phyloP scores from a whole-genome alignment of 768 basidiomycete species.

The Multifurca ochricompacta region DNA sequence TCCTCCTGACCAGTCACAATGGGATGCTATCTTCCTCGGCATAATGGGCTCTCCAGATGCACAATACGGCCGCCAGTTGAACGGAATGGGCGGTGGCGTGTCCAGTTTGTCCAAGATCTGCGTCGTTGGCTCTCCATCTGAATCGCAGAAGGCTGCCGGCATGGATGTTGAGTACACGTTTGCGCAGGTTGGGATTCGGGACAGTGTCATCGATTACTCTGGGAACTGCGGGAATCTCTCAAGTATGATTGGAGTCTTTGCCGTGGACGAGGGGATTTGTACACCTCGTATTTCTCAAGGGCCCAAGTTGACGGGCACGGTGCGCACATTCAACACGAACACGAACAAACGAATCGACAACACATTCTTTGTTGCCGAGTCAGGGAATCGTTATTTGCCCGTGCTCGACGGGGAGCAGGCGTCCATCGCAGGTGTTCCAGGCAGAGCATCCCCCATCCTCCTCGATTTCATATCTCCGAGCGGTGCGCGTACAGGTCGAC shows the following conservation, averaged over 20 bases:
- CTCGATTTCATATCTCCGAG: conserved; percentile 60
- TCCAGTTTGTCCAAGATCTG: conserved; percentile 70
- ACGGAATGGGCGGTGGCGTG: conserved; percentile 77
- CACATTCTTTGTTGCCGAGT: conserved; percentile 48
- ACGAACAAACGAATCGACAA: conserved; percentile 62
- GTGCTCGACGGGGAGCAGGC: conserved; percentile 41
- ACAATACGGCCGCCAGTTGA: conserved; percentile 57
- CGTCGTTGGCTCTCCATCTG: conserved; percentile 48
- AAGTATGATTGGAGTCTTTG: conserved; percentile 66
- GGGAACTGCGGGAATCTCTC: conserved; percentile 76
- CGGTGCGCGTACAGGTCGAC: conserved; percentile 63
- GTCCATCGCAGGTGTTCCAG: conserved; percentile 61
- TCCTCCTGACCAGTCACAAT: conserved; percentile 41
- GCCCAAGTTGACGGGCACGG: conserved; percentile 28
- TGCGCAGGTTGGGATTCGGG: conserved; percentile 46
- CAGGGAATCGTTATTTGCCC: conserved; percentile 26
- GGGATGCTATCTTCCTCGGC: conserved; percentile 56
- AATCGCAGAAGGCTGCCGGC: conserved; percentile 34
- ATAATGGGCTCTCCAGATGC: conserved; percentile 82
- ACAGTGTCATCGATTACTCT: conserved; percentile 52
- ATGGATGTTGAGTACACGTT: conserved; percentile 69
- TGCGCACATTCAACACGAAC: conserved; percentile 65
- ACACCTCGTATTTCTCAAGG: conserved; percentile 20
- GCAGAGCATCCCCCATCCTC: conserved; percentile 53
- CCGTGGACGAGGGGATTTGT: conserved; percentile 57